A percentile compares a stretch with the other conserved stretches of the same genome.
Conservation (phyloP, 2,329 filamentous ascomycete genomes). For the Hypocrella siamensis region DNA sequence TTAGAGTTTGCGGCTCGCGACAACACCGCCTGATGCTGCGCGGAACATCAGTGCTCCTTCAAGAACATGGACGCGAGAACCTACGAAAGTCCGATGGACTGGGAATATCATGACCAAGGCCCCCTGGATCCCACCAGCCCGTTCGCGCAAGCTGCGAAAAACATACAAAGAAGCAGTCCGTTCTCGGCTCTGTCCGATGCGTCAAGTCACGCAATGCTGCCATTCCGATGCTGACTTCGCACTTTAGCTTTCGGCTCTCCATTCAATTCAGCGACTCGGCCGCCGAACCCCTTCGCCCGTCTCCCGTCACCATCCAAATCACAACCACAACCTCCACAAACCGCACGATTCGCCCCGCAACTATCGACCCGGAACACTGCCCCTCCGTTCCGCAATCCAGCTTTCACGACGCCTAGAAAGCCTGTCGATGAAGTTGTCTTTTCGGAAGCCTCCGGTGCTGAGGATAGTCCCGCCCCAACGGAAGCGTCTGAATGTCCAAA, state of each 20-base stretch:
- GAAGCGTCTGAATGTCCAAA: conserved; percentile 37
- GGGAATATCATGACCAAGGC: conserved; percentile 43
- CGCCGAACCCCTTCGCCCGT: conserved; percentile 18
- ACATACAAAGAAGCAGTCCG: conserved; percentile 25
- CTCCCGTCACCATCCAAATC: conserved; percentile 24
- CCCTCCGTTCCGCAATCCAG: conserved; percentile 44
- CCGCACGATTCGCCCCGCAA: conserved; percentile 30
- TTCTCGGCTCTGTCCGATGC: conserved; percentile 3
- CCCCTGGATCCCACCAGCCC: conserved; percentile 46
- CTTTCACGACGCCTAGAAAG: conserved; percentile 47
- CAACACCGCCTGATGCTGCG: too few species aligned
- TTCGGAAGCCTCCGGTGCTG: conserved; percentile 40
- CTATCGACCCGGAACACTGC: conserved; percentile 25
- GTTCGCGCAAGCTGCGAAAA: conserved; percentile 36
- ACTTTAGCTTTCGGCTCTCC: conserved; percentile 21
- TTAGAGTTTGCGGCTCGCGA: too few species aligned
- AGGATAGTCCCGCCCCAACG: conserved; percentile 44
- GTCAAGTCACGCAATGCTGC: neutral
- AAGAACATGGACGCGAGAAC: conserved; percentile 35
- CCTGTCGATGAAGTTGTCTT: conserved; percentile 35
- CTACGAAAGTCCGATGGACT: conserved; percentile 49
- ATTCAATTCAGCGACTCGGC: conserved; percentile 16
- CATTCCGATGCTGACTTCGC: neutral
- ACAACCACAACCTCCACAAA: conserved; percentile 21
- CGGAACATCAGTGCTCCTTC: neutral